Base-by-base conservation (phyloP, 805 yeast genomes). In the Brettanomyces naardenensis region DNA sequence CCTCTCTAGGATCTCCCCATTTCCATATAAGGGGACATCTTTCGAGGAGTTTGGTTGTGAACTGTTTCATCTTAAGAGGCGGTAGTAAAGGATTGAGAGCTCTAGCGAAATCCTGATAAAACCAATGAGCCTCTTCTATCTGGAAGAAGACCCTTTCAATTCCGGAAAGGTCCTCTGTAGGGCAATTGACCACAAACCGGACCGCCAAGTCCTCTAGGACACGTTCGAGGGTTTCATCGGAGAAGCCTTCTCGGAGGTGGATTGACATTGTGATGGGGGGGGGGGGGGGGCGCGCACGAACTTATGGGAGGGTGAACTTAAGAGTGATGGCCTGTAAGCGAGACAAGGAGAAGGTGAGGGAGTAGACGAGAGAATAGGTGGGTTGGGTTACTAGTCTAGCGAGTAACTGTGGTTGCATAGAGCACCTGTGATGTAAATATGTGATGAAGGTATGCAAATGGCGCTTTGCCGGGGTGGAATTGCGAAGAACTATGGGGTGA, bases 101-200 rank as follows among this genome's bases (percentile, higher is more conserved):
- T 26, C 89, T 71, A 10, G 81, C 69, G 51, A 81, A 89, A 60
- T 92, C 99, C 35, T 82, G 73, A 60, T 89, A 92, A 55, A 84
- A 92, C 98, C 98, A 92, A 49, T 88, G 96, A 2, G 98, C 98
- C 59, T 92, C 97, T 65, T 92, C 99, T 30, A 92, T 80, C 56
- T 89, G 95, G 64, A 92, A 92, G 53, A 88, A 75, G 19, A 89
- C 82, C 53, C 98, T 70, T 54, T 75, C 90, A 21, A 79, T 71
- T 13, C 89, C 73, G 25, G 92, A 76, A 37, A 90, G 64, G 58
- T 92, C 98, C 52, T 90, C 97, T 4, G 77, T 75, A 7, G 98
- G 97, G 37, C 89, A 84, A 65, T 92, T 92, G 41, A 89, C 74
- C 35, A 94, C 79, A 54, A 92, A 92, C 44, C 98, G 68, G 36